These are phyloP conservation scores for Colletotrichum siamense DNA, from an alignment of 2,329 filamentous ascomycete species.

Conservation along the genomic window DNA sequence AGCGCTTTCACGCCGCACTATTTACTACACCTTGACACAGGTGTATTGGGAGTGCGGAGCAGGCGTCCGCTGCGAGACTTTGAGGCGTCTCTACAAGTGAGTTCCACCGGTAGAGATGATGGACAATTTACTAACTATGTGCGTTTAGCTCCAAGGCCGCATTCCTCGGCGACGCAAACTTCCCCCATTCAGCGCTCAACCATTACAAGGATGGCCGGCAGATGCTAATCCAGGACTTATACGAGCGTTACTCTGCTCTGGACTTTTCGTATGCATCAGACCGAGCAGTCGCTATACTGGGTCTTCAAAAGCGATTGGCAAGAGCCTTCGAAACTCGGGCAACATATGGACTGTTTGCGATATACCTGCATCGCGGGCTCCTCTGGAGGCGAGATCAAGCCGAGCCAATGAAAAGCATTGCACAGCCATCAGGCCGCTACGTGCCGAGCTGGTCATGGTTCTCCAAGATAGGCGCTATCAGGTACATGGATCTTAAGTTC, in stretches of 20 bases:
- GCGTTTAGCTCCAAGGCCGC: neutral
- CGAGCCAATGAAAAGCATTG: neutral
- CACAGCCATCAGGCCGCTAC: neutral
- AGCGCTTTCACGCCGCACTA: conserved; percentile 38
- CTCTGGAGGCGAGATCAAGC: neutral
- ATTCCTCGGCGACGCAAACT: conserved; percentile 14
- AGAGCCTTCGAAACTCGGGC: neutral
- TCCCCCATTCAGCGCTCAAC: neutral
- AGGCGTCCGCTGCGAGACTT: conserved; percentile 38
- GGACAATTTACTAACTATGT: neutral
- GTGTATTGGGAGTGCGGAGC: conserved; percentile 44
- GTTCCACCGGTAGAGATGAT: conserved; percentile 5
- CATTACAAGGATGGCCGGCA: neutral
- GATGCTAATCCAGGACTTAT: conserved; percentile 3
- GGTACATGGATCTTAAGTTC: conserved; percentile 1
- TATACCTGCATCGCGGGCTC: neutral
- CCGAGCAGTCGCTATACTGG: conserved; percentile 3
- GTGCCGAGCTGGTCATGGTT: conserved; percentile 13
- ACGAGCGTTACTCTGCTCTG: conserved; percentile 2
- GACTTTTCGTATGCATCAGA: conserved; percentile 4
- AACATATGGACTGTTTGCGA: neutral
- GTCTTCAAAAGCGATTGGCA: neutral
- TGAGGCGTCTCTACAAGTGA: conserved; percentile 38
- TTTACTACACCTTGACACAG: conserved; percentile 40
- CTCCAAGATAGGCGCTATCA: neutral